Percentiles rank a stretch among this genome's conserved stretches.
Conservation (phyloP, 1,284 basidiomycete genomes). For the Microbotryum intermedium region DNA sequence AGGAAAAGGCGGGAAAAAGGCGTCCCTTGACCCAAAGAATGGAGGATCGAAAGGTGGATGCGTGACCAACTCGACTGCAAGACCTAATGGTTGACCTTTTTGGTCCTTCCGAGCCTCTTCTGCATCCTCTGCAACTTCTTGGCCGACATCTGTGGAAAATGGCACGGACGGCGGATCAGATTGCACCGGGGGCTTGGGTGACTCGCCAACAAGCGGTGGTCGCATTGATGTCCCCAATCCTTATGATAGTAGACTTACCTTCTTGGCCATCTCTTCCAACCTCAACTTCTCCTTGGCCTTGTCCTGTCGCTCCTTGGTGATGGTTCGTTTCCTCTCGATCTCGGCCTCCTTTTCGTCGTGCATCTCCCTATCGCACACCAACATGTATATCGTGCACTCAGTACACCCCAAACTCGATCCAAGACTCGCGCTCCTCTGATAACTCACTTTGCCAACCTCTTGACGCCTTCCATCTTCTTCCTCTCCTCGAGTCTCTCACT, state of each 20-base stretch:
- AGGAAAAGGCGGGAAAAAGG: neutral
- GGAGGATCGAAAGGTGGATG: neutral
- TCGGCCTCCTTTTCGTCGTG: constrained; percentile 31
- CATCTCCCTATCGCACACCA: constrained; percentile 23
- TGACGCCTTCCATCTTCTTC: constrained; percentile 27
- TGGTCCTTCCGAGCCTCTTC: constrained; percentile 33
- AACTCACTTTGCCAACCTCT: constrained; percentile 29
- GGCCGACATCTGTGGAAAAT: constrained; percentile 28
- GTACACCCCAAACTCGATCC: neutral
- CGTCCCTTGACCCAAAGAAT: neutral
- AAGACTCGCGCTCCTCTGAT: neutral
- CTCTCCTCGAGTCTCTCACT: constrained; percentile 19
- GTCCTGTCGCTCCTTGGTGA: constrained; percentile 26
- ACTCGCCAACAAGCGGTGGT: neutral
- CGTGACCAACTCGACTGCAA: neutral
- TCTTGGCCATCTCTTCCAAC: constrained; percentile 29
- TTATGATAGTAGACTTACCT: constrained; percentile 11
- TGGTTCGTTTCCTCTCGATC: constrained; percentile 23
- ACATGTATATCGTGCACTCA: too few species aligned
- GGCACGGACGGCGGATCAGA: neutral
- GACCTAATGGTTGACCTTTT: constrained; percentile 26
- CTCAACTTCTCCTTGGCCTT: constrained; percentile 31
- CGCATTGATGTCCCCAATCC: neutral
- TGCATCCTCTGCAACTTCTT: constrained; percentile 34
- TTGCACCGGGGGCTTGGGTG: too few species aligned